Evolutionary conservation across 345 rosid species (phyloP), one percentile per base, ranked within the genome.

Genomic region (Camelina sativa): DNA sequence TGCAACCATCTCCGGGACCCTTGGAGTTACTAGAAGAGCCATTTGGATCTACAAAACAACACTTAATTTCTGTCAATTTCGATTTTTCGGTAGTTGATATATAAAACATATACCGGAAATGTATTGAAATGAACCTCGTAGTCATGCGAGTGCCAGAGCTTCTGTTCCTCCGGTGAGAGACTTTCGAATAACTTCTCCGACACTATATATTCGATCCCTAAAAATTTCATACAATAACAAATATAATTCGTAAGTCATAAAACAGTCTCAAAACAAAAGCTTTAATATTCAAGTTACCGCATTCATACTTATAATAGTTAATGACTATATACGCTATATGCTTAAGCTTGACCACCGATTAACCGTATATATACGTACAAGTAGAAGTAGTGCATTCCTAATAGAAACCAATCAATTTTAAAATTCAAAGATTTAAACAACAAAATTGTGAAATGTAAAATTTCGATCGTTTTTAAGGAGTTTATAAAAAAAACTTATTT

Each of bases 61-160:
- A 20, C 1, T 17, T 19, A 15, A 2, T 38, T 20, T 32, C 0
- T 0, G 23, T 61, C 40, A 25, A 7, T 54, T 16, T 12, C 0
- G 2, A 20, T 16, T 10, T 12, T 23, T 3, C 9, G 3, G 11
- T 68, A 4, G 34, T 30, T 10, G 22, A 7, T 47, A 47, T 3
- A 16, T 16, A 37, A 16, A 70, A 13, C 44, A 38, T 40, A 38
- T 40, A 38, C 12, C 1, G 15, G n/a, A 38, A 71, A 57, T 65
- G 12, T 65, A 13, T 40, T 0, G 11, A 34, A 4, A 23, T 30
- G 61, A 13, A 90, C 92, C 94, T 90, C 95, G 15, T 90, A 89
- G 63, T 90, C 93, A 78, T 93, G 95, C 8, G 97, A 93, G 57
- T 90, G 96, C 96, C 98, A 92, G 8, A 90, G 89, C 79, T 88